Conservation (phyloP, 2,329 filamentous ascomycete genomes). For the Fusarium ramigenum region DNA sequence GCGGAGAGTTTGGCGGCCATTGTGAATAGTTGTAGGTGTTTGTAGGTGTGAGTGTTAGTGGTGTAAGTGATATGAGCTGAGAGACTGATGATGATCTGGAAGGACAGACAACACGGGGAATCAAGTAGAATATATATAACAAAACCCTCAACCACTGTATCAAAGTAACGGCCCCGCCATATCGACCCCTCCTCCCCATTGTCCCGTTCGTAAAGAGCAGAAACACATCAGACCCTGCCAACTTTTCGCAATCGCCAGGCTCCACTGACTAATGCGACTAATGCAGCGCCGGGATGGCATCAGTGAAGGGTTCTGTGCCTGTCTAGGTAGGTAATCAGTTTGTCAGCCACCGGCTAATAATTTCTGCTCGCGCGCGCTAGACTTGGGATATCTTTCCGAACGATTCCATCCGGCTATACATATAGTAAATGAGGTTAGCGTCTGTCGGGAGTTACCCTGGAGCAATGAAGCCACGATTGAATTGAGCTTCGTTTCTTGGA, state of each 20-base stretch:
- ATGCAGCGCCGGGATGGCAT: slow-evolving; percentile 11
- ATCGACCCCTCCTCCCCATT: slow-evolving; percentile 3
- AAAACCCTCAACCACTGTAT: neutral
- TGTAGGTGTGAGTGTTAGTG: neutral
- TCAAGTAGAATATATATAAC: slow-evolving; percentile 27
- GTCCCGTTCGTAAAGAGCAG: neutral
- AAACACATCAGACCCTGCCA: slow-evolving; percentile 7
- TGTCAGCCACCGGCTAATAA: neutral
- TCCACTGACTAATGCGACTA: slow-evolving; percentile 30
- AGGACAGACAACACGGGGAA: neutral
- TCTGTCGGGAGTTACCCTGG: neutral
- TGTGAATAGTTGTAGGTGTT: slow-evolving; percentile 41
- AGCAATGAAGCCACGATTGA: neutral
- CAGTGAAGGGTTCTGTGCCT: neutral
- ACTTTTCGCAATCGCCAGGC: slow-evolving; percentile 14
- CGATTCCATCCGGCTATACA: slow-evolving; percentile 7
- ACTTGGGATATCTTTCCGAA: neutral
- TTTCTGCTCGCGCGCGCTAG: slow-evolving; percentile 7
- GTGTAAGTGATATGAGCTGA: slow-evolving; percentile 4
- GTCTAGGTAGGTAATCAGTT: neutral
- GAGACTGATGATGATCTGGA: neutral
- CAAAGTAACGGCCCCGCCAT: slow-evolving; percentile 15
- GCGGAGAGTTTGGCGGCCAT: slow-evolving; percentile 57
- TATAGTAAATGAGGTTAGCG: neutral
- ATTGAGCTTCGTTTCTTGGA: neutral